Conservation (phyloP, 306 rosid genomes). For the Mimosa bimucronata region DNA sequence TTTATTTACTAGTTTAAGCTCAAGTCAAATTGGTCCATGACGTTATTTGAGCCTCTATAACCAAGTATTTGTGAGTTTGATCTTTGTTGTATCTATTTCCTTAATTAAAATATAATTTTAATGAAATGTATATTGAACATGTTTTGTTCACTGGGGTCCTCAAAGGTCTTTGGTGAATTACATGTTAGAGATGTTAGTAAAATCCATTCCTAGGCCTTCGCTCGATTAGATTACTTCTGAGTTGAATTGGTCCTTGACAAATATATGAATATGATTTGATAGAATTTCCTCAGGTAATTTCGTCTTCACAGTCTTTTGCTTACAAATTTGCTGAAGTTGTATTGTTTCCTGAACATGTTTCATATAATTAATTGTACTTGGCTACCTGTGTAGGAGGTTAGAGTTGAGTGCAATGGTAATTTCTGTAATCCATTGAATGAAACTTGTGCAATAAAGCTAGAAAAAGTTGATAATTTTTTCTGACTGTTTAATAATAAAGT, state of each 20-base stretch:
- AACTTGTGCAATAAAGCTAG: constrained; percentile 52
- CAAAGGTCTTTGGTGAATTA: neutral
- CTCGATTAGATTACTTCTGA: too few species aligned
- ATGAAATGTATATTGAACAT: neutral
- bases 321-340: constrained; percentile 16
- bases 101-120: neutral
- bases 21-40: too few species aligned
- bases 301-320: constrained; percentile 9
- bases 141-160: neutral
- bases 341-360: constrained; percentile 33
- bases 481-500: constrained; percentile 5
- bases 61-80: neutral
- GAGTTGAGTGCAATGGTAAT: constrained; percentile 59
- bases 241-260: neutral
- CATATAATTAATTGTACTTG: constrained; percentile 31
- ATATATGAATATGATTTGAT: neutral
- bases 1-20: neutral
- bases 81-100: neutral
- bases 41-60: neutral
- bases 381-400: constrained; percentile 60
- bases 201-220: neutral
- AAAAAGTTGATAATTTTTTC: constrained; percentile 64
- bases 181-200: neutral
- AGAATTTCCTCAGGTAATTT: neutral
- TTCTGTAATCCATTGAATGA: constrained; percentile 46